Evolutionary conservation across 805 yeast genomes (phyloP), one percentile per base, ranked within the genome.

Genomic region (Candida chilensis): DNA sequence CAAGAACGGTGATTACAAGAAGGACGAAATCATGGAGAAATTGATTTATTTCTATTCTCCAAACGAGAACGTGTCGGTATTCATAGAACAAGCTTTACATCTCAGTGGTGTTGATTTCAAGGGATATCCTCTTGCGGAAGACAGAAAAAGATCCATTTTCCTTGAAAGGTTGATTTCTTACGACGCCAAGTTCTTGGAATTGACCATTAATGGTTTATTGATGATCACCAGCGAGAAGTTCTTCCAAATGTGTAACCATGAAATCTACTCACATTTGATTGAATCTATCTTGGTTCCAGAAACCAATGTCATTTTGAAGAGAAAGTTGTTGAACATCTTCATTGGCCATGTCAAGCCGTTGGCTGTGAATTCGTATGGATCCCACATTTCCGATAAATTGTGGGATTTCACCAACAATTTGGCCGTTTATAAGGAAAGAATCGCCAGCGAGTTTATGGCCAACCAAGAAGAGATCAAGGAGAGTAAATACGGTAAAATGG

Each of bases 241-340:
- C 20, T 42, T 73, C 18, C 80, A 78, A 44, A 77, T 90, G 82
- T 81, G 94, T 44, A 64, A 63, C 41, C 96, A 90, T 50, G 94
- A 96, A 7, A 92, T 87, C 2, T 87, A 84, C 41, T 85, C 95
- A 1, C 96, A 83, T 47, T 87, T 86, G 27, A 74, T 90, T 21
- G 96, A 88, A 47, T 63, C 69, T 34, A 67, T 74, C 3, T 64
- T 88, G 19, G 64, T 71, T 9, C 68, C 62, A 10, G 62, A 63
- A 32, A 62, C 69, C 8, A 67, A 64, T 6, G 48, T 60, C 12
- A 64, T 84, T 24, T 54, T 67, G 30, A 73, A 94, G 37, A 76
- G 85, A 44, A 67, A 76, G 40, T 52, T 92, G 17, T 54, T 90
- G 39, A 87, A 88, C 47, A 54, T 66, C 7, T 64, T 84, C 37